Percentiles rank a stretch among this genome's conserved stretches.
These are phyloP conservation scores for Asclepias syriaca DNA, from an alignment of 257 asterid species.

Conservation along the genomic window DNA sequence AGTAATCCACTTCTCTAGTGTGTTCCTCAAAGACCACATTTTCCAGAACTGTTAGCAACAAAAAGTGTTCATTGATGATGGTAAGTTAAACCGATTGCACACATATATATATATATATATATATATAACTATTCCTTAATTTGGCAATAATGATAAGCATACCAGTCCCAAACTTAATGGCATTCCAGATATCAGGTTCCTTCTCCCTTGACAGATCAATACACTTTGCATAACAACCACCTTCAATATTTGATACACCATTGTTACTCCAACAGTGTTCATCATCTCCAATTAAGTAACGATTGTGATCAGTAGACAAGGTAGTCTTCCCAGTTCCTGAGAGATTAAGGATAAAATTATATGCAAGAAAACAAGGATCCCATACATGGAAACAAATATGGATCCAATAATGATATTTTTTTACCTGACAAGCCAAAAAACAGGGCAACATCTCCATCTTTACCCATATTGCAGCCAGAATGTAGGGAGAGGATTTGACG, in stretches of 20 bases:
- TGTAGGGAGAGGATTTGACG: constrained; percentile 80
- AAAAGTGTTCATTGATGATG: not conserved
- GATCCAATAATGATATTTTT: constrained; percentile 14
- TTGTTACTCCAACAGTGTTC: constrained; percentile 84
- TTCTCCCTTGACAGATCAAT: constrained; percentile 67
- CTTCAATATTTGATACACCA: constrained; percentile 83
- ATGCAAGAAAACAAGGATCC: not conserved
- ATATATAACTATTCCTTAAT: not conserved
- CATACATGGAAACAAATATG: constrained; percentile 15
- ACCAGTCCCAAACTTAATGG: constrained; percentile 84
- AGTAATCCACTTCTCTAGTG: constrained; percentile 69
- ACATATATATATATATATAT: not conserved
- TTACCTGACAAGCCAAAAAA: constrained; percentile 88
- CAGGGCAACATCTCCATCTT: constrained; percentile 87
- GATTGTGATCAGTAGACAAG: constrained; percentile 61
- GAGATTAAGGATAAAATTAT: not conserved
- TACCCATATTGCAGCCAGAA: constrained; percentile 91
- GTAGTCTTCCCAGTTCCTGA: constrained; percentile 82
- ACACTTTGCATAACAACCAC: constrained; percentile 91
- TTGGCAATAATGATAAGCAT: not conserved
- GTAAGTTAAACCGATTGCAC: not conserved
- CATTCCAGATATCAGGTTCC: constrained; percentile 94
- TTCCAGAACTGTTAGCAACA: constrained; percentile 46
- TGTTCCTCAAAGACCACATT: constrained; percentile 80
- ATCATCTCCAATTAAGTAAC: constrained; percentile 70